A percentile compares a stretch with the other conserved stretches of the same genome.
These are phyloP conservation scores for Trichoderma breve DNA, from an alignment of 2,329 filamentous ascomycete genomes.

Conservation along the genomic window DNA sequence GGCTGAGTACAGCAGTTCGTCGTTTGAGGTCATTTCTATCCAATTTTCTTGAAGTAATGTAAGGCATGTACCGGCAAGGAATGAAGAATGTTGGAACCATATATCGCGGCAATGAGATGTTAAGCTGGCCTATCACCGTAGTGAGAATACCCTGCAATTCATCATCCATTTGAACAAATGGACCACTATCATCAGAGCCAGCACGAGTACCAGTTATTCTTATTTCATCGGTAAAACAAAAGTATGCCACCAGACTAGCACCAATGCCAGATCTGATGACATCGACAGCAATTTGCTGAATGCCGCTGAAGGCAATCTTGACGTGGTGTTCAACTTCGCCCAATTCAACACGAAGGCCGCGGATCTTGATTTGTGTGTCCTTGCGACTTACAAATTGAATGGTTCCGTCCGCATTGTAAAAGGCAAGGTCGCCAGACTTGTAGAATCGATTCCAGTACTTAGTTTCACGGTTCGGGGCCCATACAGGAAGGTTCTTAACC, in stretches of 20 bases:
- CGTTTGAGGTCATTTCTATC: slow-evolving; percentile 20
- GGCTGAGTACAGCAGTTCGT: neutral
- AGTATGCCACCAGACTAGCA: slow-evolving; percentile 8
- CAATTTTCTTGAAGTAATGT: slow-evolving; percentile 24
- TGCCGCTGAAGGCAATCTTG: neutral
- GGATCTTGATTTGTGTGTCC: slow-evolving; percentile 15
- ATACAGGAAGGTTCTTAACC: neutral
- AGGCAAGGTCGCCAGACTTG: slow-evolving; percentile 17
- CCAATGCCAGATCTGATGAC: neutral
- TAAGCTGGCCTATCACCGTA: slow-evolving; percentile 22
- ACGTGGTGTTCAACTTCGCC: slow-evolving; percentile 22
- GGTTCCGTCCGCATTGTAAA: slow-evolving; percentile 12
- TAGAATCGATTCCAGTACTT: slow-evolving; percentile 14
- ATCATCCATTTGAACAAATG: slow-evolving; percentile 19
- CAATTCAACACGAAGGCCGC: slow-evolving; percentile 15
- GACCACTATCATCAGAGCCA: neutral
- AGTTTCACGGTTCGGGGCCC: neutral
- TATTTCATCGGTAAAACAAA: slow-evolving; percentile 17
- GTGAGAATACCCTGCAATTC: slow-evolving; percentile 18
- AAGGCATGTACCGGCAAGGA: slow-evolving; percentile 24
- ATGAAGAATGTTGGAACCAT: slow-evolving; percentile 26
- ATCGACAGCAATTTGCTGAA: slow-evolving; percentile 15
- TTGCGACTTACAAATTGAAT: slow-evolving; percentile 17
- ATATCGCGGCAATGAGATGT: slow-evolving; percentile 22
- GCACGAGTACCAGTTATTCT: neutral